phyloP scores from a whole-genome alignment of 495 filamentous ascomycete species.

The Niebla homalea region DNA sequence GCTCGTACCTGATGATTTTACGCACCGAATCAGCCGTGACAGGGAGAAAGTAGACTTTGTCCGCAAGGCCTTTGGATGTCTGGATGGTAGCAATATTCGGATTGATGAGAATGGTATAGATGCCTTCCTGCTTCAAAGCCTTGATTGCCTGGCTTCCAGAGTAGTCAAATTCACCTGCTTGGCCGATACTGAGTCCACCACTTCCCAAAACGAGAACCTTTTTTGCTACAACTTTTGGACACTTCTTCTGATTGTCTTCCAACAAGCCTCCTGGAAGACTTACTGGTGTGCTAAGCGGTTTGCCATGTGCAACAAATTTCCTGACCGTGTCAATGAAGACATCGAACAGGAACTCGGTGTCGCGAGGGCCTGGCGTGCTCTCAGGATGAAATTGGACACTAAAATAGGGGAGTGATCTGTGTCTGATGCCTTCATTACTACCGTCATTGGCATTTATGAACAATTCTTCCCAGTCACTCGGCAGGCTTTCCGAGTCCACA shows the following conservation, averaged over 20 bases:
- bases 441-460: slow-evolving; percentile 97
- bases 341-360: slow-evolving; percentile 93
- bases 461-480: slow-evolving; percentile 72
- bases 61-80: slow-evolving; percentile 86
- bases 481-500: slow-evolving; percentile 66
- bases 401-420: slow-evolving; percentile 76
- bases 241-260: slow-evolving; percentile 58
- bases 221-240: slow-evolving; percentile 73
- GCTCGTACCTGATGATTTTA: slow-evolving; percentile 90
- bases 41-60: slow-evolving; percentile 97
- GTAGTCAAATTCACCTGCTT: slow-evolving; percentile 98
- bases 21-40: slow-evolving; percentile 92
- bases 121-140: slow-evolving; percentile 93
- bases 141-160: slow-evolving; percentile 87
- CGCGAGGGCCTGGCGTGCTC: slow-evolving; percentile 87
- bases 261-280: slow-evolving; percentile 71
- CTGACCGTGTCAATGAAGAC: slow-evolving; percentile 83
- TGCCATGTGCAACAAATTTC: slow-evolving; percentile 44
- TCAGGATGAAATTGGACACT: slow-evolving; percentile 98
- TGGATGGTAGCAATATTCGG: slow-evolving; percentile 99
- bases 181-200: slow-evolving; percentile 93
- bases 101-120: slow-evolving; percentile 92
- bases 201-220: slow-evolving; percentile 96
- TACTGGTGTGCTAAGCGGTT: slow-evolving; percentile 55
- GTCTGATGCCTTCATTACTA: slow-evolving; percentile 93